phyloP scores from a whole-genome alignment of 441 rosid genomes.

The Populus hybrid region DNA sequence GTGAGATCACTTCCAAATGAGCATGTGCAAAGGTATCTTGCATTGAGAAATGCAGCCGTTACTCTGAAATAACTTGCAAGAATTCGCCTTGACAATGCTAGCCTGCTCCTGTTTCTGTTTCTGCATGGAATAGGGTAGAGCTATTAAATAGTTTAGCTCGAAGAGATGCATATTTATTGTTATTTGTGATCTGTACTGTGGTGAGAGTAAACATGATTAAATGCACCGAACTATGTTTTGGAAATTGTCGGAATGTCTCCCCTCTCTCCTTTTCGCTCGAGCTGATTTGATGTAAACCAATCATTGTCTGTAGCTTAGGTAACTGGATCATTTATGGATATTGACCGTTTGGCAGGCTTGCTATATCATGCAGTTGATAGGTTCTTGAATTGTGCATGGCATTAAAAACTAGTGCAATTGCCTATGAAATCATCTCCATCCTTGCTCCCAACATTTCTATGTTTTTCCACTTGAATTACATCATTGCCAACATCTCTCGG shows the following conservation, averaged over 20 bases:
- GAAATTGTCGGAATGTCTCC: not conserved
- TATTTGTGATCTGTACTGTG: not conserved
- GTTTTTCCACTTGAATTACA: not conserved
- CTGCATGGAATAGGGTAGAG: not conserved
- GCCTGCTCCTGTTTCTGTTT: not conserved
- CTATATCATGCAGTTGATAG: not conserved
- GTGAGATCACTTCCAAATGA: constrained; percentile 55
- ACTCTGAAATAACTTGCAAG: constrained; percentile 51
- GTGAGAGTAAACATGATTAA: not conserved
- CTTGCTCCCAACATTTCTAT: not conserved
- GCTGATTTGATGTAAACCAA: no score
- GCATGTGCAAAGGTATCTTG: constrained; percentile 45
- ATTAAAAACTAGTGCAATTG: not conserved
- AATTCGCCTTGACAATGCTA: not conserved
- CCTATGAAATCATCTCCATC: not conserved
- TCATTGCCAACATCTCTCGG: not conserved
- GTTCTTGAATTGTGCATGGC: not conserved
- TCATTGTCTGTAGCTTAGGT: no score
- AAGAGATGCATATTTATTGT: not conserved
- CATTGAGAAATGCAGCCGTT: constrained; percentile 86
- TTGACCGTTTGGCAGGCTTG: not conserved
- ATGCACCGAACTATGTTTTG: not conserved
- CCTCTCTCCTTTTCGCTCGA: no score
- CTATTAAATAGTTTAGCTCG: not conserved
- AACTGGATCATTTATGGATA: not conserved